Percentiles rank a stretch among this genome's conserved stretches.
Conservation (phyloP, 176 grass and related monocot genomes). For the Oryza coarctata region DNA sequence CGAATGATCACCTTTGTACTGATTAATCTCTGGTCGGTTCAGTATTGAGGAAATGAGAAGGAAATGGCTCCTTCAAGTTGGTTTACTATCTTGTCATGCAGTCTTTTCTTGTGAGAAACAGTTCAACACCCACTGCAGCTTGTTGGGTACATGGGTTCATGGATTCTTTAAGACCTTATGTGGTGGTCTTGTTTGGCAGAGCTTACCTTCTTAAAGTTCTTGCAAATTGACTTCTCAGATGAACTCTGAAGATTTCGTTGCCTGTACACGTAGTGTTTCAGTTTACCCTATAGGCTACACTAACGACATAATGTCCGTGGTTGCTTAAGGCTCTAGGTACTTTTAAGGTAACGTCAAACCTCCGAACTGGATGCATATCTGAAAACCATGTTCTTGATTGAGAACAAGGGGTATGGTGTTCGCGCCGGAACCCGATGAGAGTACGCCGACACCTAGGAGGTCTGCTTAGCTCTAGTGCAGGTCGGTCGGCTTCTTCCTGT, state of each 20-base stretch:
- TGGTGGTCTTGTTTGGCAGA: background rate
- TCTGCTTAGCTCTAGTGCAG: too few species aligned
- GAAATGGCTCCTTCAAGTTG: background rate
- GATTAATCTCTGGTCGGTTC: background rate
- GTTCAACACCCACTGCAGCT: slow-evolving; percentile 28
- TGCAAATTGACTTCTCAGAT: slow-evolving; percentile 2
- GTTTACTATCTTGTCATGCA: background rate
- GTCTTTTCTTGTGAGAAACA: slow-evolving; percentile 31
- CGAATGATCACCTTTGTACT: slow-evolving; percentile 16
- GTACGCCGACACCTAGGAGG: too few species aligned
- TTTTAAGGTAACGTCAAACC: background rate
- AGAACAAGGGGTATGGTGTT: background rate
- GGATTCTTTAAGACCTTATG: slow-evolving; percentile 31
- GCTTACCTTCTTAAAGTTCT: background rate
- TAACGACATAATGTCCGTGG: slow-evolving; percentile 2
- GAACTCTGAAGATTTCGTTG: background rate
- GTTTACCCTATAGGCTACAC: background rate
- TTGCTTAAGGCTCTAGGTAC: background rate
- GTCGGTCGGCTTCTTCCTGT: too few species aligned
- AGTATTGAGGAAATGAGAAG: background rate
- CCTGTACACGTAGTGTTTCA: background rate
- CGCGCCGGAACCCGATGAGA: too few species aligned
- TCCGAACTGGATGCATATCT: slow-evolving; percentile 2
- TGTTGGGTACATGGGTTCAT: slow-evolving; percentile 12
- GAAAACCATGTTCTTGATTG: background rate